Base-by-base conservation (phyloP, 345 rosid species). In the Linum usitatissimum region DNA sequence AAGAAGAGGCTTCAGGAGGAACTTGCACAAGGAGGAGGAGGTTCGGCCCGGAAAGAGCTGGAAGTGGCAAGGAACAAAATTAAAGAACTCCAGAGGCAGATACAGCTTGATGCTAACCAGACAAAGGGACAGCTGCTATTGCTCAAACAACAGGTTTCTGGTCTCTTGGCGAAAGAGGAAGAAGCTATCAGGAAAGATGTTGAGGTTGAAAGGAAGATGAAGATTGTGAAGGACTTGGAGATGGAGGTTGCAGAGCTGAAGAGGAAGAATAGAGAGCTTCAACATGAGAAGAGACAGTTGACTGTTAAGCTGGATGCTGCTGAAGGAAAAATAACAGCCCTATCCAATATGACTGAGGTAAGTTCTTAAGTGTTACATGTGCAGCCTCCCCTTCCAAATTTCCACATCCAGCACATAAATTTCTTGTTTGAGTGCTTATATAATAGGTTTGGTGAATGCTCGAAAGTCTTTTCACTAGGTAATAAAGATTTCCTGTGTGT, bases 281-380 rank as follows among this genome's bases (percentile, higher is more conserved):
- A 93, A 76, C 82, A 83, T 53, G 99, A 93, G 76, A 93, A 90
- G 77, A 86, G 99, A 78, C 91, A 86, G 73, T 65, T 93, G 69
- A 79, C 79, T 23, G 77, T 86, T 57, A 89, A 84, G 77, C 87
- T 84, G 55, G 96, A 87, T 70, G 83, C 96, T 62, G 90, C 91
- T 15, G 87, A 90, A 83, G 74, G 88, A 70, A 87, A 83, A 79
- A 68, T 83, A 59, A 60, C 77, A 55, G 60, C 85, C 65, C 90
- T 93, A 63, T 83, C 94, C 59, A 93, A 81, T 68, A 83, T 93
- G 96, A 90, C 97, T 20, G 96, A 93, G 86, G 99, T 87, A 78
- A 75, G 60, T 64, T 31, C 60, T 55, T 19, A 18, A 39, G 21
- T 39, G 30, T 48, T 57, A 48, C 31, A 19, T 17, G 39, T 48